Evolutionary conservation across 2,329 filamentous ascomycete species (phyloP), one percentile per base, ranked within the genome.

Genomic region (Hirsutella thompsonii): DNA sequence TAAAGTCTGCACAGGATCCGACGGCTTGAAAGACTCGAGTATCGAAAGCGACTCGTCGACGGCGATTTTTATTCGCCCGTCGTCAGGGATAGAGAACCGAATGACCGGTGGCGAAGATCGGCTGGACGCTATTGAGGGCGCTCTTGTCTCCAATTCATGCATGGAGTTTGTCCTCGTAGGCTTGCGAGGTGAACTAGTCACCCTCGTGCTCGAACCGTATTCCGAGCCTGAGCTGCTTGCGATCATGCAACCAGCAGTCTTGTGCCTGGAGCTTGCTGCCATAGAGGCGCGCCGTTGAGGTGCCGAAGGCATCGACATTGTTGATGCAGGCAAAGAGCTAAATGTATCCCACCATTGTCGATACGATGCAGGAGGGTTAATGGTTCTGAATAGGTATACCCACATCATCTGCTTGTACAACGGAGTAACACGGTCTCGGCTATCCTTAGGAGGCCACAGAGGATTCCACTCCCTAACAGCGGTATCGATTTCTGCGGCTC

Each of bases 401-500:
- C 75, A 80, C 61, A 79, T 69, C 69, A 78, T 77, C 52, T 79
- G 74, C 54, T 76, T 75, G 57, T 80, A 81, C 0, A 81, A 62
- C 5, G 76, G 58, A 2, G 67, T 71, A 1, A 76, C 74, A 1
- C 67, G 61, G 39, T 74, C 66, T 16, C 76, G 69, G 48, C 67
- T 71, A 47, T 81, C 76, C 1, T 73, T 72, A 0, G 60, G 54
- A 0, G 73, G 69, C 71, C 74, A 79, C 8, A 61, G 55, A 3
- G 85, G 84, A 20, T 73, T 70, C 88, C 88, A 94, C 13, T 75
- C 71, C 5, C 79, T 72, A 40, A 94, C 80, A 5, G 74, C 79
- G 13, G 72, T 72, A 49, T 93, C 83, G 51, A 94, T 88, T 40
- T 80, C 76, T 5, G 82, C 78, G 0, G 84, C 86, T 36, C 76